Evolutionary conservation across 306 rosid genomes (phyloP), one percentile per base, ranked within the genome.

Genomic region (Crotalaria pallida): DNA sequence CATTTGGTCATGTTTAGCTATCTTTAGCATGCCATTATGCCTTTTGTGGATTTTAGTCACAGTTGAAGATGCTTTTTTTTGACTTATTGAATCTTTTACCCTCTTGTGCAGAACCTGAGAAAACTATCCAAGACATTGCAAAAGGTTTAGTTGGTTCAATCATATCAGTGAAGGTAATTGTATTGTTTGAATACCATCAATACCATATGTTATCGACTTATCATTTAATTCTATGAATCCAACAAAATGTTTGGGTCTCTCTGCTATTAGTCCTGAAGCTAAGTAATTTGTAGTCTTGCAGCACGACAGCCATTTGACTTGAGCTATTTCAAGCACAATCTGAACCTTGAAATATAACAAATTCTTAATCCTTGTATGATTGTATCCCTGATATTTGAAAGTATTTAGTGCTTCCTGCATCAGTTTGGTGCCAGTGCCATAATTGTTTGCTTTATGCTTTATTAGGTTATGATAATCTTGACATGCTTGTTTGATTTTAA

Each of bases 91-190:
- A 21, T 4, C 5, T 15, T 52, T 45, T 7, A 22, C 70, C 45
- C 51, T 77, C 79, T 75, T 74, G 22, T 81, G 81, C 61, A 91
- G 97, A 88, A 78, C 87, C 91, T 18, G 55, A 55, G 38, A 81
- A 84, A 77, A 18, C 73, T 80, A 83, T 89, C 71, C 91, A 91
- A 80, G 91, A 87, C 21, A 78, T 88, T 80, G 96, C 91, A 18
- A 80, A 57, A 82, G 79, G 83, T 60, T 69, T 88, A 69, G 17
- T 56, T 2, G 89, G 88, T 77, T 85, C 91, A 10, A 72, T 78
- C 61, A 58, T 91, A 64, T 53, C 97, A 1, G 71, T 82, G 43
- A 91, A 83, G 96, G 97, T 91, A 87, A 76, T 59, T 63, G 52
- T 13, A 48, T 61, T 66, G 7, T 73, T 72, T 50, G 11, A 63